A percentile compares a stretch with the other conserved stretches of the same genome.
These are phyloP conservation scores for Zarea fungicola DNA, from an alignment of 2,329 filamentous ascomycete species.

Conservation along the genomic window DNA sequence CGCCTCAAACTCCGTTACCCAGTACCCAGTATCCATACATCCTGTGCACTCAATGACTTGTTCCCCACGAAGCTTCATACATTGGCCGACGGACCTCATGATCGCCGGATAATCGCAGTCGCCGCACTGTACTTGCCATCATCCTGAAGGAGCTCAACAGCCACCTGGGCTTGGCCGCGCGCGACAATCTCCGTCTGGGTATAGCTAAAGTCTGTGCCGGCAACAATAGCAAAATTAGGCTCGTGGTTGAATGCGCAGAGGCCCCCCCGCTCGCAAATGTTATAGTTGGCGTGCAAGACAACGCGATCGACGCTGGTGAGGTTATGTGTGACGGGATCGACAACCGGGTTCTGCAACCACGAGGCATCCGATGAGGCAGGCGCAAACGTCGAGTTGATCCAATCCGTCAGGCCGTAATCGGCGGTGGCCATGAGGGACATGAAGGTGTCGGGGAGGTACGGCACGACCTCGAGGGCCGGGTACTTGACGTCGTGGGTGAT, in stretches of 20 bases:
- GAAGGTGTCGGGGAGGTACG: constrained; percentile 13
- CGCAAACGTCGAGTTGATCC: constrained; percentile 12
- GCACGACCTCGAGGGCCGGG: constrained; percentile 14
- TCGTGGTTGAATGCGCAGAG: constrained; percentile 18
- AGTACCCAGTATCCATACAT: too few species aligned
- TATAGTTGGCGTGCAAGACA: constrained; percentile 16
- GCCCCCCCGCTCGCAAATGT: constrained; percentile 12
- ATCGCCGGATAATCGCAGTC: constrained; percentile 9
- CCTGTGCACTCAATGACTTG: too few species aligned
- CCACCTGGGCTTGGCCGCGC: constrained; percentile 14
- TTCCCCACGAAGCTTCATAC: too few species aligned
- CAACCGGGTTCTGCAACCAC: constrained; percentile 14
- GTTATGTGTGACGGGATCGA: constrained; percentile 10
- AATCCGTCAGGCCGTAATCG: constrained; percentile 13
- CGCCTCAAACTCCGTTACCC: too few species aligned
- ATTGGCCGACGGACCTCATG: neutral
- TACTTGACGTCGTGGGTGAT: constrained; percentile 17
- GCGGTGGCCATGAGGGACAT: constrained; percentile 4
- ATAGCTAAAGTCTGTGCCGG: constrained; percentile 15
- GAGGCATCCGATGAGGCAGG: constrained; percentile 17
- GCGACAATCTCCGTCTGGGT: constrained; percentile 16
- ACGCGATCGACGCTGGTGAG: constrained; percentile 13
- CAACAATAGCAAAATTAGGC: constrained; percentile 6
- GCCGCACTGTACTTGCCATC: constrained; percentile 1
- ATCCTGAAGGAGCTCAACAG: constrained; percentile 14